Percentiles rank a stretch among this genome's conserved stretches.
Evolutionary conservation across 192 early-diverging fungal genomes (phyloP).

Genomic region (Helicostylum pulchrum): DNA sequence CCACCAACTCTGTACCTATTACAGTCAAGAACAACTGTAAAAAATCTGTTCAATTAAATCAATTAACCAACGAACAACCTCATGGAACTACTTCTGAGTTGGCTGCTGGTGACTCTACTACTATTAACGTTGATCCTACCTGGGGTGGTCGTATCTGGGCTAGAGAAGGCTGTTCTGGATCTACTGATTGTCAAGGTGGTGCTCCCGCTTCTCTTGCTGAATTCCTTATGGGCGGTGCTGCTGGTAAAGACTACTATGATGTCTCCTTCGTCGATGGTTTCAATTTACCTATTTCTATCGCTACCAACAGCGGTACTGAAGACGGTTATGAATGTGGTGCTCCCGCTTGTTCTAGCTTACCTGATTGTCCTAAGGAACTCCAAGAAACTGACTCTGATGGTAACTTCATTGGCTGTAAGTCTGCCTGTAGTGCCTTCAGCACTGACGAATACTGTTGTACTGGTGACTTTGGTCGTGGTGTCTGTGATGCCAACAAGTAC

Average conservation of each 20-base stretch:
- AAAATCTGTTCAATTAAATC: slow-evolving; percentile 15
- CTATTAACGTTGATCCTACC: slow-evolving; percentile 9
- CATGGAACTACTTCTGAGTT: not conserved
- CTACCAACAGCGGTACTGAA: slow-evolving; percentile 7
- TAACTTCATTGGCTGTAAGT: slow-evolving; percentile 24
- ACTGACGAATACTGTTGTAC: slow-evolving; percentile 22
- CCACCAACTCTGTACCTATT: slow-evolving; percentile 12
- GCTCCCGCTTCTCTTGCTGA: slow-evolving; percentile 28
- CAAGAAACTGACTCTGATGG: slow-evolving; percentile 17
- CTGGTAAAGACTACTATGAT: slow-evolving; percentile 27
- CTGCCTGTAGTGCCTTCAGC: slow-evolving; percentile 10
- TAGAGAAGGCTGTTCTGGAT: slow-evolving; percentile 15
- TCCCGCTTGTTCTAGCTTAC: slow-evolving; percentile 8
- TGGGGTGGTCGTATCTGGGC: slow-evolving; percentile 34
- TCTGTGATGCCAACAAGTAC: not conserved
- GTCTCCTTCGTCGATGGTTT: slow-evolving; percentile 29
- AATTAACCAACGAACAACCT: slow-evolving; percentile 14
- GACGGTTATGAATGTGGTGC: slow-evolving; percentile 19
- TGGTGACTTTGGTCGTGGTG: slow-evolving; percentile 14
- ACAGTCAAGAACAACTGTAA: slow-evolving; percentile 26
- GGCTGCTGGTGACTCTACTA: slow-evolving; percentile 16
- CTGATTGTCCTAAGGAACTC: slow-evolving; percentile 18
- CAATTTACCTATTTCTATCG: slow-evolving; percentile 28
- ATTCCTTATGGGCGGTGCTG: slow-evolving; percentile 23
- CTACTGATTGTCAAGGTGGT: slow-evolving; percentile 18